These are phyloP conservation scores for Dichomitus squalens DNA, from an alignment of 1,284 basidiomycete genomes.

Conservation along the genomic window DNA sequence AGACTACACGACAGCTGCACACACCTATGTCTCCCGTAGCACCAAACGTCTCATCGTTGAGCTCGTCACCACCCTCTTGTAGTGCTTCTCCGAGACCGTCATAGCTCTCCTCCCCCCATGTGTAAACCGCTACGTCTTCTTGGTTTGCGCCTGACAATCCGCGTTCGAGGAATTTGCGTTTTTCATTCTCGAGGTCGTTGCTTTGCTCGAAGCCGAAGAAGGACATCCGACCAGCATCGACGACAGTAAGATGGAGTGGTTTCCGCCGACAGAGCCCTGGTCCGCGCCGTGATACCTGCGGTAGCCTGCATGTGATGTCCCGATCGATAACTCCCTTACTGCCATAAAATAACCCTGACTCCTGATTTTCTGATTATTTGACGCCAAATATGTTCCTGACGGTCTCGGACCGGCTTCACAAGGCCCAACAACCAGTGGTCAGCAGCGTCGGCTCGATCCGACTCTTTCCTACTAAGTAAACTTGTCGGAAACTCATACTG, in stretches of 20 bases:
- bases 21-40: slow-evolving; percentile 67
- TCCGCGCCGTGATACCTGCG: slow-evolving; percentile 2
- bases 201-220: slow-evolving; percentile 76
- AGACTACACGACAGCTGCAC: slow-evolving; percentile 25
- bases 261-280: not conserved
- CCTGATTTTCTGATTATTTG: too few relatives aligned
- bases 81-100: slow-evolving; percentile 89
- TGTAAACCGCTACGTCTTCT: slow-evolving; percentile 84
- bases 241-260: slow-evolving; percentile 4
- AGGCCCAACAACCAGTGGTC: too few relatives aligned
- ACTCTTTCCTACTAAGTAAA: too few relatives aligned
- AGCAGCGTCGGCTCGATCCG: too few relatives aligned
- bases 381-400: too few relatives aligned
- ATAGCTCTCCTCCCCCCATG: slow-evolving; percentile 88
- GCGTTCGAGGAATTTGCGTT: slow-evolving; percentile 53
- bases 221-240: slow-evolving; percentile 54
- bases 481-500: too few relatives aligned
- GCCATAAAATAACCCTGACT: not conserved
- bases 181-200: slow-evolving; percentile 64
- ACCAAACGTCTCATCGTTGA: slow-evolving; percentile 98
- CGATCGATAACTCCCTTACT: slow-evolving; percentile 15
- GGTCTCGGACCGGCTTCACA: too few relatives aligned
- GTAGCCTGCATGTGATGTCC: slow-evolving; percentile 1
- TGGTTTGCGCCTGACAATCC: slow-evolving; percentile 39
- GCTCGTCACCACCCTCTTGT: slow-evolving; percentile 86